phyloP scores from a whole-genome alignment of 305 asterid genomes.

The Plantago lanceolata region DNA sequence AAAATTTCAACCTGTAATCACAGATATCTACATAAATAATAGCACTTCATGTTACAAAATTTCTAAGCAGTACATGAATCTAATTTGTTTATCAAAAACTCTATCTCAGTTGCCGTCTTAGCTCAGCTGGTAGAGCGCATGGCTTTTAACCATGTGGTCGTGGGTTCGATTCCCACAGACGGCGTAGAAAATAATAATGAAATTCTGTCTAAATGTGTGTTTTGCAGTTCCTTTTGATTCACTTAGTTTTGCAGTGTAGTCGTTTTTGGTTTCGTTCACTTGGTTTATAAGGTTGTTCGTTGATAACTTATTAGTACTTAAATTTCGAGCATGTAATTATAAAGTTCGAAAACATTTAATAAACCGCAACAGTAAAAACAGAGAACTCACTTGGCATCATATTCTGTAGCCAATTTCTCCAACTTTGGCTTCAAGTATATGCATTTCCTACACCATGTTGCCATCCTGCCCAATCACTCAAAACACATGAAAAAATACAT shows the following conservation, averaged over 20 bases:
- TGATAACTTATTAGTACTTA: no score
- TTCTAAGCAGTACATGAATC: no score
- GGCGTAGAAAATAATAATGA: no score
- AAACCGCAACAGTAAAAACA: not conserved
- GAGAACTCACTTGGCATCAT: slow-evolving; percentile 56
- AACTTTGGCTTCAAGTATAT: slow-evolving; percentile 76
- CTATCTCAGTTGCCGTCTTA: slow-evolving; percentile 41
- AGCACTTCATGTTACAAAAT: no score
- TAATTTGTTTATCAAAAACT: not conserved
- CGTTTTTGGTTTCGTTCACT: no score
- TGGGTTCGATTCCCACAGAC: slow-evolving; percentile 93
- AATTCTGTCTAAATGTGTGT: no score
- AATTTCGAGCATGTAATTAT: no score
- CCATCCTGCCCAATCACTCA: slow-evolving; percentile 56
- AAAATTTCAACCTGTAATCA: slow-evolving; percentile 52
- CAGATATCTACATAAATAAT: no score
- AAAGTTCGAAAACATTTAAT: not conserved
- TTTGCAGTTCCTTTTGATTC: no score
- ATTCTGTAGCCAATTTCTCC: slow-evolving; percentile 84
- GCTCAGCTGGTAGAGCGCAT: slow-evolving; percentile 81
- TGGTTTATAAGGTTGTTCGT: no score
- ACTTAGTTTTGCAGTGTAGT: no score
- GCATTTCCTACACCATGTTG: slow-evolving; percentile 97
- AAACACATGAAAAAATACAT: not conserved
- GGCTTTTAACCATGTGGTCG: slow-evolving; percentile 97